Percentiles rank a stretch among this genome's conserved stretches.
These are phyloP conservation scores for Beta macrorhiza DNA, from an alignment of 179 eudicot species.

Conservation along the genomic window DNA sequence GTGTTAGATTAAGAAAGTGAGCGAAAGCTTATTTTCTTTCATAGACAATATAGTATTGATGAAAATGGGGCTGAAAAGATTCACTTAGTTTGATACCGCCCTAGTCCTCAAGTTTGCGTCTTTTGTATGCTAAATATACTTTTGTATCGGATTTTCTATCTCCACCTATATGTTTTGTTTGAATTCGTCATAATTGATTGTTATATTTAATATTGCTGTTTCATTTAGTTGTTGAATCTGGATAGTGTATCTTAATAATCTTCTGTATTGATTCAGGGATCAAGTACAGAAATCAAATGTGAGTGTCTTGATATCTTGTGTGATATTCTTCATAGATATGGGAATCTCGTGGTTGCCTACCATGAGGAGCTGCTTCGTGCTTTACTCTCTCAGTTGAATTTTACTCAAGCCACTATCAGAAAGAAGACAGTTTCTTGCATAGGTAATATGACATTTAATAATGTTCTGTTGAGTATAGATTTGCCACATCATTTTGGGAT, in stretches of 20 bases:
- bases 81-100: background rate
- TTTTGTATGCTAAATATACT: background rate
- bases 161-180: background rate
- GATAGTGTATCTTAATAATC: constrained; percentile 4
- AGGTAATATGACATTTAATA: constrained; percentile 41
- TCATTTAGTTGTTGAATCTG: background rate
- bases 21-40: background rate
- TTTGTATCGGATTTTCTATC: background rate
- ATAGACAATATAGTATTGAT: no score
- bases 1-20: background rate
- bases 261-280: constrained; percentile 48
- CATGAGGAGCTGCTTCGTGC: constrained; percentile 79
- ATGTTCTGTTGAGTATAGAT: background rate
- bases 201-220: background rate
- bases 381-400: constrained; percentile 77
- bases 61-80: background rate
- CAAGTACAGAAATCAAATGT: constrained; percentile 80
- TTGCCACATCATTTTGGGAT: background rate
- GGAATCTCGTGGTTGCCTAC: constrained; percentile 75
- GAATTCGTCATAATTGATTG: background rate
- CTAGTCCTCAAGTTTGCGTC: background rate
- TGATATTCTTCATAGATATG: constrained; percentile 86
- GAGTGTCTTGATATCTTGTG: constrained; percentile 90
- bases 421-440: constrained; percentile 95
- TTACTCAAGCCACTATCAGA: constrained; percentile 82